A percentile compares a stretch with the other conserved stretches of the same genome.
phyloP scores from a whole-genome alignment of 1,139 yeast species.

The Nadsonia commutata region DNA sequence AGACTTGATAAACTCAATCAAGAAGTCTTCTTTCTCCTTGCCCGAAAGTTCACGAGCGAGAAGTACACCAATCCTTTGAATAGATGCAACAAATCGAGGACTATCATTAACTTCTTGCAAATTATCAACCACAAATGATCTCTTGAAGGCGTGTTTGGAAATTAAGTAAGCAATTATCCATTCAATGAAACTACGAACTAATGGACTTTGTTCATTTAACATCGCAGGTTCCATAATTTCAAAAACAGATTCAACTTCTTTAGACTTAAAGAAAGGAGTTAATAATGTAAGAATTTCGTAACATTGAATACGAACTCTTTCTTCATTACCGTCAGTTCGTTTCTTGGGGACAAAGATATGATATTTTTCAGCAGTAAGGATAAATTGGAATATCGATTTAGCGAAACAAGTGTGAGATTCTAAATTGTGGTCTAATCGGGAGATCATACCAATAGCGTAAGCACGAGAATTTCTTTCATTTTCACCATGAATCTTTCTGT shows the following conservation, averaged over 20 bases:
- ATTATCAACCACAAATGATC: slow-evolving; percentile 16
- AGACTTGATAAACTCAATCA: slow-evolving; percentile 13
- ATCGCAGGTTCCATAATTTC: slow-evolving; percentile 23
- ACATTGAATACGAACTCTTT: slow-evolving; percentile 44
- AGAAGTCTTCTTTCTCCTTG: slow-evolving; percentile 9
- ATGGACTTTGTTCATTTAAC: slow-evolving; percentile 55
- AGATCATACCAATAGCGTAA: slow-evolving; percentile 33
- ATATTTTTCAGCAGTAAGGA: slow-evolving; percentile 30
- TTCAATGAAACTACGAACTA: slow-evolving; percentile 58
- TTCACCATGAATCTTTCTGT: slow-evolving; percentile 39
- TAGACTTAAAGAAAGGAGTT: slow-evolving; percentile 1
- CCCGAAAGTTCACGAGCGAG: slow-evolving; percentile 31
- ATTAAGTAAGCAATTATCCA: slow-evolving; percentile 45
- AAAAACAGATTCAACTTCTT: slow-evolving; percentile 15
- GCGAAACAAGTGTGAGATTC: slow-evolving; percentile 33
- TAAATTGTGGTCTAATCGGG: slow-evolving; percentile 21
- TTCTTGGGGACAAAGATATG: slow-evolving; percentile 36
- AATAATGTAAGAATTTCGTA: slow-evolving; percentile 31
- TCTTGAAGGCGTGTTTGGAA: slow-evolving; percentile 5
- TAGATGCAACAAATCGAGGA: slow-evolving; percentile 17
- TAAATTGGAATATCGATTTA: slow-evolving; percentile 26
- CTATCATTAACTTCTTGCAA: slow-evolving; percentile 19
- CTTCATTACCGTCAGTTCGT: slow-evolving; percentile 54
- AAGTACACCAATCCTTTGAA: slow-evolving; percentile 38
- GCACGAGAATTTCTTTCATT: slow-evolving; percentile 30